Evolutionary conservation across 805 yeast genomes (phyloP), one percentile per base, ranked within the genome.

Genomic region (Candida insectalens): DNA sequence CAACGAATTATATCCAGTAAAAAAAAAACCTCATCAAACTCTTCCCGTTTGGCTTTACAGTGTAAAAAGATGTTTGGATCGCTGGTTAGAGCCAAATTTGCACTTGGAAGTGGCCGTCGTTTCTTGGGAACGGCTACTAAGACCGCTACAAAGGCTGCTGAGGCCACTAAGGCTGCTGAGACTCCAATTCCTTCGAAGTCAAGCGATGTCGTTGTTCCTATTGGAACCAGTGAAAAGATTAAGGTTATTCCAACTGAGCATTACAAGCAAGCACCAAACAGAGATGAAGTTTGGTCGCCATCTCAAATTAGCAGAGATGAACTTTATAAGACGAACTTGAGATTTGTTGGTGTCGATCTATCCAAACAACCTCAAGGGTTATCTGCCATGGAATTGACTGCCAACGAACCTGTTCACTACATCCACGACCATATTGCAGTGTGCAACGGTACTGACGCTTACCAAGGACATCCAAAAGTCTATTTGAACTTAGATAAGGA

Each of bases 401-500:
- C 80, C 21, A 62, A 77, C 50, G 75, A 76, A 50, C 94, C 95
- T 3, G 61, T 83, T 27, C 63, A 73, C 45, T 80, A 69, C 50
- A 62, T 83, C 26, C 69, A 66, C 41, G 39, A 42, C 20, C 67
- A 74, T 47, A 57, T 75, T 34, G 95, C 95, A 1, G 89, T 79
- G 13, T 84, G 95, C 55, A 83, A 81, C 47, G 95, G 95, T 26
- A 77, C 81, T 44, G 75, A 67, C 46, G 82, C 81, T 8, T 74
- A 72, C 48, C 82, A 75, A 47, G 95, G 95, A 14, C 95, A 83
- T 55, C 95, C 95, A 29, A 80, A 78, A 55, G 74, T 83, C 16
- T 83, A 60, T 55, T 83, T 83, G 57, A 83, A 83, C 57, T 68
- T 84, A 51, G 94, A 83, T 55, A 76, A 74, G 52, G 80, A 84